Evolutionary conservation across 345 rosid species (phyloP), one percentile per base, ranked within the genome.

Genomic region (Salix viminalis): DNA sequence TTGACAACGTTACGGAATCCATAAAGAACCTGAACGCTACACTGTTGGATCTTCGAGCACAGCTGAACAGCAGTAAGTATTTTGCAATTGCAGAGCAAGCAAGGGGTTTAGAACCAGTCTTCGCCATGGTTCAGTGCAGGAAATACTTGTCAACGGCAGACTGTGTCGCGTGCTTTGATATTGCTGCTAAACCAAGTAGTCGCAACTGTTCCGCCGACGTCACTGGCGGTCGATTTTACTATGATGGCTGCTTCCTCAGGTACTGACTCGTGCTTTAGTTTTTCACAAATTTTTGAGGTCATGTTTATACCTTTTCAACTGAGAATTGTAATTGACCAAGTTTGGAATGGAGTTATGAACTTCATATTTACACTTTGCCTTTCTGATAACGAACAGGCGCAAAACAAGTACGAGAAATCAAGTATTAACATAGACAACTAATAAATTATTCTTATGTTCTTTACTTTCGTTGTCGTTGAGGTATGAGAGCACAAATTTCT

Each of bases 401-500:
- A 41, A 41, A 41, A 41, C 13, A 41, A 9, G 10, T 10, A 41
- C 13, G 44, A 9, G 44, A 41, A 41, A 41, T 41, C 44, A 41
- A 41, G 44, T 41, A 2, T 41, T 9, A 41, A 41, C 44, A 41
- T 11, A 41, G 44, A 41, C 2, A 41, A 10, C 0, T 41, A 41
- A 10, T 41, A 18, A 21, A 61, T 21, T 23, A 61, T 28, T 61
- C 62, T 56, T 18, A 39, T 46, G 23, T 44, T 70, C 32, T n/a
- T 9, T 7, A 1, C 23, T 23, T 56, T n/a, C 10, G 19, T 41
- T 60, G 67, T 28, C 26, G 65, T 54, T 19, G 2, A 87, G 88
- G 87, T 87, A 83, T 7, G 88, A 87, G 81, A 87, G 88, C 72
- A 82, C 30, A 32, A 44, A 19, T 21, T 87, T 87, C 81, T 87